Conservation (phyloP, 805 yeast species). For the Candida anglica region DNA sequence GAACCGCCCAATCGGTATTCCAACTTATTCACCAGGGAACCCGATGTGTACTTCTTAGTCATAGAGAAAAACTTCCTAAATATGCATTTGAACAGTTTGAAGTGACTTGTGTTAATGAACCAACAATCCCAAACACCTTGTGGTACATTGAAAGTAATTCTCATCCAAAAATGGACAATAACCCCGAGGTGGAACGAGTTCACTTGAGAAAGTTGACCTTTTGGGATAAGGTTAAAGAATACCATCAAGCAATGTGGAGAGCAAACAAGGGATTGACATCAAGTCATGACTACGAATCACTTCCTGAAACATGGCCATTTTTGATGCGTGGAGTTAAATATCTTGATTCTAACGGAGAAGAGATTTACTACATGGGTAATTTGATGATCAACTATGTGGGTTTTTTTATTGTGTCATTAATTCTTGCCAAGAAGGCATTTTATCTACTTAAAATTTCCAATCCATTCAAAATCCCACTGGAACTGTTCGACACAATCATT, state of each 20-base stretch:
- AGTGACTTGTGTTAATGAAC: slow-evolving; percentile 77
- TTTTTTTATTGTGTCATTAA: slow-evolving; percentile 26
- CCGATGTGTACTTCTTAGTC: slow-evolving; percentile 71
- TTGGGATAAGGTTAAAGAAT: slow-evolving; percentile 49
- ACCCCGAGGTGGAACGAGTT: no score
- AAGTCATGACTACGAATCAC: slow-evolving; percentile 46
- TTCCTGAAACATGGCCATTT: slow-evolving; percentile 65
- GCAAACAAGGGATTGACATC: slow-evolving; percentile 44
- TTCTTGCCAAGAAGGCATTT: slow-evolving; percentile 13
- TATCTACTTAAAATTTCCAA: slow-evolving; percentile 21
- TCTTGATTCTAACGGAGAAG: slow-evolving; percentile 30
- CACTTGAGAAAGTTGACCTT: slow-evolving; percentile 26
- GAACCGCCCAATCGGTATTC: slow-evolving; percentile 66
- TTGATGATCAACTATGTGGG: slow-evolving; percentile 51
- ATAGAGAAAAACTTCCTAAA: slow-evolving; percentile 66
- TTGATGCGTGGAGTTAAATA: slow-evolving; percentile 56
- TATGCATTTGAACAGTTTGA: slow-evolving; percentile 88
- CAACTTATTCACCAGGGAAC: slow-evolving; percentile 64
- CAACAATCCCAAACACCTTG: slow-evolving; percentile 60
- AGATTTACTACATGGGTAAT: slow-evolving; percentile 64
- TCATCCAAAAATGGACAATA: slow-evolving; percentile 48
- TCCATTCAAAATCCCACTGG: slow-evolving; percentile 22
- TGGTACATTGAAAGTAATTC: slow-evolving; percentile 71
- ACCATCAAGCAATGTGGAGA: slow-evolving; percentile 54
- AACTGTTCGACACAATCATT: slow-evolving; percentile 7